These are phyloP conservation scores for Monascus ruber DNA, from an alignment of 2,329 filamentous ascomycete species.

Conservation along the genomic window DNA sequence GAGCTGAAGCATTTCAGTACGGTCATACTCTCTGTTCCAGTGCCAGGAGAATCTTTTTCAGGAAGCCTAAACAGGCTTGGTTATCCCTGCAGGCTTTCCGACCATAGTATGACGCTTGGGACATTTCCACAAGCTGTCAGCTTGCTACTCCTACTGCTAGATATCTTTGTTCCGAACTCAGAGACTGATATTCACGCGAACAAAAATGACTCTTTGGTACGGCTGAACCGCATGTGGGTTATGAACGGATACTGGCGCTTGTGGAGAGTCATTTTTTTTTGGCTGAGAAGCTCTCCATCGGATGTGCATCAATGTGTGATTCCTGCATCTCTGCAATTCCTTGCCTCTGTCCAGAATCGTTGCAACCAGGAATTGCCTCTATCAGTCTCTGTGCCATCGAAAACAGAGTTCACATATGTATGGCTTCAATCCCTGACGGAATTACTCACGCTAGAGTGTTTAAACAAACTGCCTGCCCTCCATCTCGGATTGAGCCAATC, in stretches of 20 bases:
- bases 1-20: slow-evolving; percentile 2
- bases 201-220: slow-evolving; percentile 12
- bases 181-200: slow-evolving; percentile 5
- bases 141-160: slow-evolving; percentile 18
- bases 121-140: slow-evolving; percentile 14
- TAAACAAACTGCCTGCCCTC: slow-evolving; percentile 13
- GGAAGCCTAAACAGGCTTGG: slow-evolving; percentile 20
- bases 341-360: slow-evolving; percentile 13
- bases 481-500: slow-evolving; percentile 19
- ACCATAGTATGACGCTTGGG: slow-evolving; percentile 14
- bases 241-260: slow-evolving; percentile 23
- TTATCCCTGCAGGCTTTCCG: slow-evolving; percentile 18
- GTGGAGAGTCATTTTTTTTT: slow-evolving; percentile 18
- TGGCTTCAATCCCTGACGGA: slow-evolving; percentile 21
- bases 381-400: slow-evolving; percentile 10
- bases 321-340: slow-evolving; percentile 15
- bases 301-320: slow-evolving; percentile 8
- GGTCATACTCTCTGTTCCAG: slow-evolving; percentile 15
- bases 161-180: slow-evolving; percentile 14
- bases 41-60: slow-evolving; percentile 13
- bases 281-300: slow-evolving; percentile 12
- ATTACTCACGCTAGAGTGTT: slow-evolving; percentile 14
- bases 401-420: slow-evolving; percentile 15
- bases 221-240: slow-evolving; percentile 23
- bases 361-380: slow-evolving; percentile 11